Base-by-base conservation (phyloP, 2,329 filamentous ascomycete genomes). In the Periconia sp. region DNA sequence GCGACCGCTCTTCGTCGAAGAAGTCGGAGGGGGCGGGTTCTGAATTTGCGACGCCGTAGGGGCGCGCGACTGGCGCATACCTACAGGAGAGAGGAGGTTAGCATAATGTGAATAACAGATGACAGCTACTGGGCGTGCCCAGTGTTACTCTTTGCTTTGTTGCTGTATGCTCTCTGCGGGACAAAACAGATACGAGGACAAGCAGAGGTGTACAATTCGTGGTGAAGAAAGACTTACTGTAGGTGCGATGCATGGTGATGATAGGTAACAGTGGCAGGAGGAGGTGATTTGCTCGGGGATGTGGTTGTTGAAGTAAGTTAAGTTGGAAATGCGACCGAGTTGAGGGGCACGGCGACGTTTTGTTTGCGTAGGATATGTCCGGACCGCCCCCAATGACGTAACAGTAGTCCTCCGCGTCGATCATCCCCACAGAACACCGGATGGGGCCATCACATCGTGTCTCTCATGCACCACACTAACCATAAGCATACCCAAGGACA, bases 31-130 rank as follows among this genome's bases (percentile, higher is more conserved):
- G 57, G 92, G 94, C 47, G 94, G 94, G 77, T 92, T 97, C 85
- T 97, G 83, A 58, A 90, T 82, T 74, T 91, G 86, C 71, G 92
- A 95, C 71, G 94, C 94, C 63, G 94, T 99, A 46, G 94, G 94
- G 77, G 91, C 91, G 83, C 94, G 88, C 77, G 90, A 89, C 79
- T 95, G 90, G 88, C 94, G 92, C 94, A 97, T 96, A 15, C 41
- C 30, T 49, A 30, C 6, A 37, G 41, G n/a, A 51, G 47, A 31
- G 45, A 17, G 10, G 11, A 31, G 14, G 19, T 53, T 45, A 47
- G 43, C 23, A 50, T 20, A 37, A 15, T 11, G 33, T 18, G 17
- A n/a, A 10, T 18, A 45, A 30, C 15, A 18, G 3, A 20, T 14
- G 30, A 41, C 27, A 20, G 45, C 43, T 43, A 18, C 17, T 52